Percentiles rank a stretch among this genome's conserved stretches.
Evolutionary conservation across 805 yeast species (phyloP).

Genomic region (Lipomyces lipofer): DNA sequence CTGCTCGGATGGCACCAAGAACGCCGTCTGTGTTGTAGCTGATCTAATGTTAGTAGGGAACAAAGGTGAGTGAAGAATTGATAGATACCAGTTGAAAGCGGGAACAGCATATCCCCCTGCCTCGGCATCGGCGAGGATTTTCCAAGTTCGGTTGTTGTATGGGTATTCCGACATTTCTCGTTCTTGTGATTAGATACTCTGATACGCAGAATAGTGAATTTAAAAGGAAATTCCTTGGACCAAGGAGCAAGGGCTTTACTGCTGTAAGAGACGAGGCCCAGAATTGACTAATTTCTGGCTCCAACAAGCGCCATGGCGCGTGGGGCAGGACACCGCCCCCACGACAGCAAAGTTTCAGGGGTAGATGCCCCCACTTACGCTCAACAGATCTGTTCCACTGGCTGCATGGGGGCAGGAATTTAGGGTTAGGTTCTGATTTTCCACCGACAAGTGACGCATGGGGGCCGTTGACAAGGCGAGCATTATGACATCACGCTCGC

Average conservation of each 20-base stretch:
- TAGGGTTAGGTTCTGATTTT: too few species aligned
- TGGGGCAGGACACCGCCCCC: too few species aligned
- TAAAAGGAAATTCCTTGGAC: neutral
- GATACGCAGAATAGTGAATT: neutral
- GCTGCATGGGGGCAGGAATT: too few species aligned
- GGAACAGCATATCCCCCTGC: constrained; percentile 40
- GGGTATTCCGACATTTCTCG: constrained; percentile 23
- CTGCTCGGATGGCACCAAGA: constrained; percentile 42
- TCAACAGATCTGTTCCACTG: too few species aligned
- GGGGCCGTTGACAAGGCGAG: too few species aligned
- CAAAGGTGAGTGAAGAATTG: neutral
- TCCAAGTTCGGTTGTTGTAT: constrained; percentile 36
- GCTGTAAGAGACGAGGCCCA: constrained; percentile 3
- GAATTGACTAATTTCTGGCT: too few species aligned
- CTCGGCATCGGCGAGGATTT: constrained; percentile 40
- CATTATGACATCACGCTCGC: too few species aligned
- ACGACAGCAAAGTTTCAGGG: too few species aligned
- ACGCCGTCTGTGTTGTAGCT: constrained; percentile 42
- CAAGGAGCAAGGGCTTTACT: neutral
- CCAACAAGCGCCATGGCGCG: too few species aligned
- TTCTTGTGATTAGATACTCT: neutral
- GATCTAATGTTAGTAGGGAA: neutral
- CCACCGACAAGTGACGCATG: too few species aligned
- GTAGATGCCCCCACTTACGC: too few species aligned
- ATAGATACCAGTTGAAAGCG: constrained; percentile 38